Evolutionary conservation across 2,329 filamentous ascomycete species (phyloP), one percentile per base, ranked within the genome.

Genomic region (Aaosphaeria pasadenensis): DNA sequence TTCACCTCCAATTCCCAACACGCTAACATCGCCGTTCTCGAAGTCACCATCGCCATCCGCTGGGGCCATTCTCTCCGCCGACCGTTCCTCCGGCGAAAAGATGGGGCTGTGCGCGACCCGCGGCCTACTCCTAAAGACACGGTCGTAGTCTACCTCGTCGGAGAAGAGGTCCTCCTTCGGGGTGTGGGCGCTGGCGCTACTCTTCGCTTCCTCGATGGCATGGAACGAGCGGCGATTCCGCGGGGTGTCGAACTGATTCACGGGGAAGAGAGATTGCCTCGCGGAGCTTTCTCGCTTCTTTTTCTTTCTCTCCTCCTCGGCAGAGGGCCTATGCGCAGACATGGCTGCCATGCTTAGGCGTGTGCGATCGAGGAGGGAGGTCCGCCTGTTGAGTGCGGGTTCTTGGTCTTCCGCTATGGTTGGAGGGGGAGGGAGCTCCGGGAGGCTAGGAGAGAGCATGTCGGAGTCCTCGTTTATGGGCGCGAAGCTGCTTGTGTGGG

Each of bases 61-160:
- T 32, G 2, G n/a, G n/a, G 45, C 50, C 13, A 49, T 43, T 2
- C 29, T 9, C 41, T 32, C 24, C 9, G 6, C 7, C 28, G 9
- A 2, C 17, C 17, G 17, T 11, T 11, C 39, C 11, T 40, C 30
- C 24, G 65, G 64, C 45, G 57, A 60, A 43, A 66, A 66, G 1
- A 84, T 66, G 1, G 91, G 90, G 66, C 90, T 95, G 7, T 82
- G 82, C 54, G 86, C 85, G 56, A 96, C 83, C 68, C 85, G 87
- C 0, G 91, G 91, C 55, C 91, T 74, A 54, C 88, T 91, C 71
- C 86, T 89, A 67, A 96, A 96, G 1, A 96, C 86, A 29, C 86
- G 87, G 50, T 88, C 86, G 67, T 90, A 88, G 51, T 95, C 89
- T 4, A 80, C 77, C 55, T 89, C 85, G 46, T 85, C 79, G 11